A percentile compares a stretch with the other conserved stretches of the same genome.
Evolutionary conservation across 345 rosid species (phyloP).

Genomic region (Ceriops tagal): DNA sequence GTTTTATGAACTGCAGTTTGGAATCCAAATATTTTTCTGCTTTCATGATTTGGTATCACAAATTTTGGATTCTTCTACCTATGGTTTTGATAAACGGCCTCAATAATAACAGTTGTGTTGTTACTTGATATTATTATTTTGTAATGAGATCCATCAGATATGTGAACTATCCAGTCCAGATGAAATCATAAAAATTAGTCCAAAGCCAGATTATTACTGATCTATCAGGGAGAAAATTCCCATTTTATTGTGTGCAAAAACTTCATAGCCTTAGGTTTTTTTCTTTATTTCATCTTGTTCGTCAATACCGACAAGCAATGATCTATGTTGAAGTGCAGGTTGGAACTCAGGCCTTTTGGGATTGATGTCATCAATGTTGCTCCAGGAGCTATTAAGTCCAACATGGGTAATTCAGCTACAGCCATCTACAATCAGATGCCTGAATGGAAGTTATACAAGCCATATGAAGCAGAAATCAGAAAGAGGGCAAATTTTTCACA

Average conservation of each 20-base stretch:
- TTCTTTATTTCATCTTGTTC: neutral
- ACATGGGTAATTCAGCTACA: conserved; percentile 61
- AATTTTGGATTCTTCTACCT: neutral
- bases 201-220: neutral
- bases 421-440: conserved; percentile 61
- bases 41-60: neutral
- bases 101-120: neutral
- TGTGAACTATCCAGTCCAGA: neutral
- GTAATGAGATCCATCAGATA: no score
- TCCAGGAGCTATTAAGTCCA: conserved; percentile 80
- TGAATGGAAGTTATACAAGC: conserved; percentile 72
- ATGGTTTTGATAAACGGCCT: neutral
- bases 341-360: conserved; percentile 76
- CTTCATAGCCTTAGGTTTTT: neutral
- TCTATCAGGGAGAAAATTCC: neutral
- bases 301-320: neutral
- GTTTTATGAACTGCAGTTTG: neutral
- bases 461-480: conserved; percentile 53
- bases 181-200: neutral
- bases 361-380: conserved; percentile 69
- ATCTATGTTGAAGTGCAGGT: conserved; percentile 35
- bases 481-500: conserved; percentile 59
- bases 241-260: neutral
- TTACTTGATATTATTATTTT: neutral
- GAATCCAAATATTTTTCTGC: neutral